phyloP scores from a whole-genome alignment of 192 early-diverging fungal species.

The Coemansia brasiliensis region DNA sequence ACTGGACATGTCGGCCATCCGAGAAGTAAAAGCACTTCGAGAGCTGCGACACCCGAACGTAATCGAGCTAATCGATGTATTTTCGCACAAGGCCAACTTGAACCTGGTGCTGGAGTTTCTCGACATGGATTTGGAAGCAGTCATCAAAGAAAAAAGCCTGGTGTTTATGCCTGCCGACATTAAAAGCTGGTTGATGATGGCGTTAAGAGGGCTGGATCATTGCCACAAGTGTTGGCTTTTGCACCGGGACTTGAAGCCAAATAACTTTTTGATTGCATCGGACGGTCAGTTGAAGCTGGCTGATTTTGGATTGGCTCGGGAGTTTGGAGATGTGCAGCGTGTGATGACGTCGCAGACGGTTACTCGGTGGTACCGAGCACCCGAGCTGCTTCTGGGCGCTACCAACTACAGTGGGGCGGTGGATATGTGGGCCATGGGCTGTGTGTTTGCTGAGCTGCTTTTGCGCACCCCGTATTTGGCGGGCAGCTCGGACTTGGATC shows the following conservation, averaged over 20 bases:
- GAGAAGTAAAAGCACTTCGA: constrained; percentile 91
- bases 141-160: constrained; percentile 91
- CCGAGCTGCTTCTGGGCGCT: constrained; percentile 90
- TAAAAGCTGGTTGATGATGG: constrained; percentile 98
- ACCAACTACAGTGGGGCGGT: constrained; percentile 83
- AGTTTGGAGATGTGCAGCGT: constrained; percentile 79
- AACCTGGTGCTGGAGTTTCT: constrained; percentile 94
- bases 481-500: constrained; percentile 76
- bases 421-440: constrained; percentile 97
- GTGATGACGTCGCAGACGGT: constrained; percentile 94
- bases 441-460: constrained; percentile 98
- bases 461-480: constrained; percentile 88
- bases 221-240: constrained; percentile 89
- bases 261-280: constrained; percentile 76
- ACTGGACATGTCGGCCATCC: constrained; percentile 91
- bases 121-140: constrained; percentile 91
- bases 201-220: constrained; percentile 86
- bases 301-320: constrained; percentile 98
- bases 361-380: constrained; percentile 95
- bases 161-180: constrained; percentile 90
- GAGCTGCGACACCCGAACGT: constrained; percentile 93
- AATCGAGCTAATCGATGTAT: constrained; percentile 93
- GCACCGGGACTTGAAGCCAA: constrained; percentile 90
- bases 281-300: constrained; percentile 95
- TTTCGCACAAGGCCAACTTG: constrained; percentile 85